Evolutionary conservation across 768 basidiomycete genomes (phyloP), one percentile per base, ranked within the genome.

Genomic region (Mycena amicta): DNA sequence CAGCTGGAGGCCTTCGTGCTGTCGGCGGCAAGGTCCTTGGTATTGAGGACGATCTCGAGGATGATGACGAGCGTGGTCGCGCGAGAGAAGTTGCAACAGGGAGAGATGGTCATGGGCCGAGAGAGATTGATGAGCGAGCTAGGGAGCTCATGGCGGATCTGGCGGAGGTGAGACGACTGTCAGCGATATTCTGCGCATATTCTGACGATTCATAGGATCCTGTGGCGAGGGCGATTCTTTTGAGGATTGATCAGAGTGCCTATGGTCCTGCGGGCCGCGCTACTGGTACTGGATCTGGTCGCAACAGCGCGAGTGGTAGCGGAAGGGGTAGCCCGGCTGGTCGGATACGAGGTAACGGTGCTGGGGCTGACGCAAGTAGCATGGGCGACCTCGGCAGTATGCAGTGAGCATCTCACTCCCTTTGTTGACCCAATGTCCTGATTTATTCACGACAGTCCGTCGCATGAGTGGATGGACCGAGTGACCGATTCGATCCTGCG

Each of bases 381-480:
- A 61, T 31, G 56, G 65, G 18, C 55, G 50, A 67, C 68, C 56
- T 59, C 63, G 64, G 64, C 60, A 56, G 18, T 33, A 26, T 50
- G 20, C 37, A 39, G 18, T 55, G 15, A 43, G 54, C 43, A 37
- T 6, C 50, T n/a, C 57, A 55, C 53, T 57, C 57, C 59, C n/a
- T 20, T 45, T n/a, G 54, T 31, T 57, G 49, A 23, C 23, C 29
- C 23, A 12, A 31, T 43, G 3, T 11, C 49, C 3, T 40, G 45
- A 27, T 50, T 37, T 46, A 60, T 56, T 40, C 31, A n/a, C n/a
- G n/a, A 18, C 51, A 92, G 89, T 62, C 90, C 90, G 18, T 88
- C 89, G 23, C 87, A 86, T 61, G 90, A 93, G 72, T 93, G 91
- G 91, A 92, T 93, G 71, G 89, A 90, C 65, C 76, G 77, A 45